A percentile compares a stretch with the other conserved stretches of the same genome.
These are phyloP conservation scores for Karstenula rhodostoma DNA, from an alignment of 2,329 filamentous ascomycete species.

Conservation along the genomic window DNA sequence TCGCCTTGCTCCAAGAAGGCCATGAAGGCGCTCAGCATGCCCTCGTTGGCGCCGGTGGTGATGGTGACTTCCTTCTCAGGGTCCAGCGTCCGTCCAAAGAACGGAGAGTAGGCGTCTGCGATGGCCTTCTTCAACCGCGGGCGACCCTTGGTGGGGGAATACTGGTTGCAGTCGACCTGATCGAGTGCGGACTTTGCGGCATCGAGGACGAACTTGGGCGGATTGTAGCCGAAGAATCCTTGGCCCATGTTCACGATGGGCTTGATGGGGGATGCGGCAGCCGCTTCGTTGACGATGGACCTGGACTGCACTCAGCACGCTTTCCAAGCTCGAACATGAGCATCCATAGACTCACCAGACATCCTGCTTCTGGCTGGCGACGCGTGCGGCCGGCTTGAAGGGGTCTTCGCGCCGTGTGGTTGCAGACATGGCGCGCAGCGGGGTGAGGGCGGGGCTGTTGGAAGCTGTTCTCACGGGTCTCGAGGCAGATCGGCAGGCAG, in stretches of 20 bases:
- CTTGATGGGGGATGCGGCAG: constrained; percentile 68
- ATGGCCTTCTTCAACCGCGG: constrained; percentile 92
- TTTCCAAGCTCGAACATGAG: neutral
- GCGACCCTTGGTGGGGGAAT: constrained; percentile 92
- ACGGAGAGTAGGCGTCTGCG: constrained; percentile 88
- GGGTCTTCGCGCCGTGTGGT: constrained; percentile 48
- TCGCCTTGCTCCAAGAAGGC: constrained; percentile 93
- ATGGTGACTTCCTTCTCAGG: constrained; percentile 94
- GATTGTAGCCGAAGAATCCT: constrained; percentile 91
- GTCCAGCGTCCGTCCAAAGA: constrained; percentile 82
- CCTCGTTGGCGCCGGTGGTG: constrained; percentile 90
- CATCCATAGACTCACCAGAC: constrained; percentile 57
- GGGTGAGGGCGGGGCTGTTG: constrained; percentile 26
- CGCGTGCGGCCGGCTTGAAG: constrained; percentile 63
- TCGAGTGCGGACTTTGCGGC: constrained; percentile 91
- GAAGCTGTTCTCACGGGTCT: constrained; percentile 9
- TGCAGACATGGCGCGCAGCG: constrained; percentile 46
- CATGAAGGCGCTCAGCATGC: constrained; percentile 98
- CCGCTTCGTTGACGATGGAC: constrained; percentile 74
- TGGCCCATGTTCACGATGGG: constrained; percentile 76
- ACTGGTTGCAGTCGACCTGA: constrained; percentile 96
- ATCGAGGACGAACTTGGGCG: constrained; percentile 86
- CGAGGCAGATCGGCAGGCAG: neutral
- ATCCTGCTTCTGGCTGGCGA: constrained; percentile 65
- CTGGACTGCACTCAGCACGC: constrained; percentile 41